Evolutionary conservation across 169 alveolate species (phyloP), one percentile per base, ranked within the genome.

Genomic region (Cryptosporidium bovis): DNA sequence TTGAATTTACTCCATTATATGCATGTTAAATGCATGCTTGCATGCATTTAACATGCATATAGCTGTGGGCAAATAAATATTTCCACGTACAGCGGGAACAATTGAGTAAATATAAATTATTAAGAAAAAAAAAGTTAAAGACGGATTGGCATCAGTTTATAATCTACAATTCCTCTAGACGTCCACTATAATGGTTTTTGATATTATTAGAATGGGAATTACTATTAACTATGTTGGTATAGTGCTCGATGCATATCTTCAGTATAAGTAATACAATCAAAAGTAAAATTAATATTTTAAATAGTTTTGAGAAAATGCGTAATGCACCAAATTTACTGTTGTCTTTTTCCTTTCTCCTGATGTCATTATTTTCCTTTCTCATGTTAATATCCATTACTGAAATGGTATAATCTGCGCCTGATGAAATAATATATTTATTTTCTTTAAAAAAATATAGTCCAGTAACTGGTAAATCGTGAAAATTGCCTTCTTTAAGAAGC

Each of bases 381-480:
- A 71, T 12, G 3, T 18, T 40, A 16, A 62, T 12, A 24, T 44
- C 36, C 66, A 62, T 24, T 10, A 40, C 71, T 24, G 77, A 56
- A 13, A 77, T 77, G 29, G 87, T 44, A 16, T 77, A 77, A 62
- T 77, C 87, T 16, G 87, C 87, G 18, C 87, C 87, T 27, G 87
- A 5, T 24, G 87, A 77, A 6, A 77, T 62, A 77, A 77, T 55
- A 34, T 77, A 77, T 44, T 77, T 71, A 48, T 36, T 60, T 48
- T 68, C 36, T 16, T 62, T 77, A 31, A 58, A 48, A 15, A 77
- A 77, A 13, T 60, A 64, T 24, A 77, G 48, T 8, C 87, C 87
- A 40, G 87, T 77, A 48, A 77, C 87, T 8, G 87, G 87, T 20
- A 77, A 66, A 50, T 77, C 87, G 65, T 77, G 87, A 16, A 62